A percentile compares a stretch with the other conserved stretches of the same genome.
These are phyloP conservation scores for Trypanosomatidae sp. DNA, from an alignment of 208 protist genomes.

Conservation along the genomic window DNA sequence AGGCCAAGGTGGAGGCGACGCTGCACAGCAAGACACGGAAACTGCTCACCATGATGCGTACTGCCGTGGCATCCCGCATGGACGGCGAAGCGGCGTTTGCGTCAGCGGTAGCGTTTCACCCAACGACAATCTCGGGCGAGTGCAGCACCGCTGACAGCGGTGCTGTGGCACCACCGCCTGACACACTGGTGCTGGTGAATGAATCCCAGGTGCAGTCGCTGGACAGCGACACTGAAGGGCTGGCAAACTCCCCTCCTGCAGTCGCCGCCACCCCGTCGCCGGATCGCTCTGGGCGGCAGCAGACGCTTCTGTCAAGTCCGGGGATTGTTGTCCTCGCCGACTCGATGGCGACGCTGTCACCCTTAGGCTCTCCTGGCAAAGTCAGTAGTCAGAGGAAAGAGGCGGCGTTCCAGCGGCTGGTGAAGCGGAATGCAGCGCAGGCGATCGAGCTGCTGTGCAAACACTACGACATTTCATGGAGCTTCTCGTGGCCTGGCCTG, in stretches of 20 bases:
- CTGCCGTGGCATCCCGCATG: constrained; percentile 24
- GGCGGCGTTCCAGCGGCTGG: constrained; percentile 43
- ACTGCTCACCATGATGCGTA: constrained; percentile 61
- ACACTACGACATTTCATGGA: constrained; percentile 36
- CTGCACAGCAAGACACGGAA: constrained; percentile 48
- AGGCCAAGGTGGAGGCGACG: constrained; percentile 22
- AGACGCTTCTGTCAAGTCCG: neutral
- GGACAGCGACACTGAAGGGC: neutral
- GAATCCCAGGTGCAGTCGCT: constrained; percentile 20
- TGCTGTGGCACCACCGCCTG: constrained; percentile 8
- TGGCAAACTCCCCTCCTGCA: constrained; percentile 2
- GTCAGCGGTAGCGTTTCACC: constrained; percentile 1
- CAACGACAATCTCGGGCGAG: constrained; percentile 5
- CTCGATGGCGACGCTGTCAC: constrained; percentile 29
- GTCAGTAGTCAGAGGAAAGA: constrained; percentile 10
- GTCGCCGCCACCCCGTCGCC: constrained; percentile 8
- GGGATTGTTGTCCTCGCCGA: neutral
- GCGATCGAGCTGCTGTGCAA: constrained; percentile 54
- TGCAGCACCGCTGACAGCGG: constrained; percentile 1
- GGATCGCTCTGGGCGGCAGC: neutral
- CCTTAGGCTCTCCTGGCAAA: constrained; percentile 26
- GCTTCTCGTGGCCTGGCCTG: neutral
- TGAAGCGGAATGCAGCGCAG: constrained; percentile 42
- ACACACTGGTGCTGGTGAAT: constrained; percentile 16
- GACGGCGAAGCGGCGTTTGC: constrained; percentile 3